These are phyloP conservation scores for Solanum clarkiae DNA, from an alignment of 257 asterid species.

Conservation along the genomic window DNA sequence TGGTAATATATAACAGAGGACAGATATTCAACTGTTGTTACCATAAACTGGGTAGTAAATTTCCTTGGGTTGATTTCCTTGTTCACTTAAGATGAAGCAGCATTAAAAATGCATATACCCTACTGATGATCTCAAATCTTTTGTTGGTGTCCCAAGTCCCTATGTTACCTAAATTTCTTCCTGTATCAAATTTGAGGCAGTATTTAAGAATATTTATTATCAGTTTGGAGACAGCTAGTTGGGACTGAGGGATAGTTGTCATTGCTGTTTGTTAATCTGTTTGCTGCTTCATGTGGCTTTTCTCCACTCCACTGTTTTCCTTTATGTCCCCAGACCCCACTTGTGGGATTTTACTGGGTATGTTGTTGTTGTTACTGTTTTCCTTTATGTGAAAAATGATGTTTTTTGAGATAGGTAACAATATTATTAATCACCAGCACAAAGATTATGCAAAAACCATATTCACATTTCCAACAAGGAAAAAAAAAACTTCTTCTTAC, in stretches of 20 bases:
- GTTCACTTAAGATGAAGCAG: not conserved
- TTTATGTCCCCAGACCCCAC: no score
- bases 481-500: not conserved
- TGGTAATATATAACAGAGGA: not conserved
- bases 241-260: not conserved
- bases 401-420: not conserved
- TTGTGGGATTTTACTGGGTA: no score
- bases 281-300: not conserved
- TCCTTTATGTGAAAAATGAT: not conserved
- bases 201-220: not conserved
- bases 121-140: not conserved
- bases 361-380: no score
- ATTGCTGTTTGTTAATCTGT: not conserved
- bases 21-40: not conserved
- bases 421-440: not conserved
- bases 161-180: not conserved
- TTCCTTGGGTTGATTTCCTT: not conserved
- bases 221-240: not conserved
- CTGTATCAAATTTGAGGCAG: not conserved
- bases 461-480: not conserved
- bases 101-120: not conserved
- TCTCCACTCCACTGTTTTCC: not conserved
- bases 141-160: not conserved
- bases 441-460: not conserved
- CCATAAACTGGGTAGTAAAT: not conserved